Evolutionary conservation across 1,284 basidiomycete species (phyloP), one percentile per base, ranked within the genome.

Genomic region (Quambalaria eucalypti): DNA sequence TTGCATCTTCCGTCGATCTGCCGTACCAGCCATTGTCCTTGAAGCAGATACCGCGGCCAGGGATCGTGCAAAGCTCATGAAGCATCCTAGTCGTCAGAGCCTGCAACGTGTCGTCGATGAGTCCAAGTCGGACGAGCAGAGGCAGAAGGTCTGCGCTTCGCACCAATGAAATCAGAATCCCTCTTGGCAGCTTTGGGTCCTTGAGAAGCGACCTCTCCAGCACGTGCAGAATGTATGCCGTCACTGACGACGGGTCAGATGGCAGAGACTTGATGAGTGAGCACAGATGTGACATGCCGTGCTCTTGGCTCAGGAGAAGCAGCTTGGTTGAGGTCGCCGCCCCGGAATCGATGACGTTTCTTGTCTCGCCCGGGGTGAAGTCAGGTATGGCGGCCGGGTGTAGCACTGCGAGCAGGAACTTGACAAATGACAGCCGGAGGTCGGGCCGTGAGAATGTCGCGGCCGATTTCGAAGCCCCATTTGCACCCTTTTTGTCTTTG

Each of bases 1-100:
- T n/a, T n/a, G n/a, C n/a, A n/a, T n/a, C n/a, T n/a, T n/a, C 21
- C 4, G 44, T 19, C 0, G 28, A 4, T 8, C 87, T 83, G 1
- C 84, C 84, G 69, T 95, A 96, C 91, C 91, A 96, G 0, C 90
- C 91, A 14, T 83, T 81, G 71, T 93, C 90, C 48, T 80, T 82
- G 77, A 93, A 96, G 72, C 90, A 95, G 23, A 96, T 80, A 0
- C 91, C 92, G 19, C 81, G 79, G 0, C 89, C 89, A 0, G 88
- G 87, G 26, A 83, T 83, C 0, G 88, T 87, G 65, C 87, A 88
- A n/a, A 90, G 83, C 8, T 86, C 50, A 25, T 51, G 48, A 2
- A 62, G 46, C 19, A 57, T 48, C n/a, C n/a, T n/a, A n/a, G n/a
- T n/a, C n/a, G n/a, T n/a, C n/a, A n/a, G n/a, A n/a, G n/a, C n/a